Conservation (phyloP, 176 grass and related monocot species). For the Bromus sterilis region DNA sequence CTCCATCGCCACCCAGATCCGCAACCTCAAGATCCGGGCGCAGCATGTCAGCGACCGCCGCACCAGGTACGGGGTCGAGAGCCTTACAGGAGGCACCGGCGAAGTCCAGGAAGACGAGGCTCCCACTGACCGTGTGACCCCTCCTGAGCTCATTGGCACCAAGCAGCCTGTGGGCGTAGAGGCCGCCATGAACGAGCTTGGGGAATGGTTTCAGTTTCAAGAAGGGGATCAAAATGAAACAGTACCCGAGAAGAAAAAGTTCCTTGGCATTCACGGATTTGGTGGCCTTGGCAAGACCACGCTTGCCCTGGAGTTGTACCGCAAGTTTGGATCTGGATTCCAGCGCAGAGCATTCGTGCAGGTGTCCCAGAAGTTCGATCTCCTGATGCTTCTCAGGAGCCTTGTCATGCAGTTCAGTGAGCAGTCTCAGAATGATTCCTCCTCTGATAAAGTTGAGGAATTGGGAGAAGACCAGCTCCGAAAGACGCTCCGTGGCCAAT, state of each 20-base stretch:
- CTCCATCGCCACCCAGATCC: neutral
- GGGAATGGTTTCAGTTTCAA: neutral
- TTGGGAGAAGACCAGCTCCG: neutral
- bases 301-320: neutral
- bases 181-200: neutral
- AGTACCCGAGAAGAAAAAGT: neutral
- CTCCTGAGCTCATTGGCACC: neutral
- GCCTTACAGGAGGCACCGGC: no score
- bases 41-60: neutral
- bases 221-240: neutral
- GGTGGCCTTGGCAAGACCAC: constrained; percentile 31
- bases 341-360: neutral
- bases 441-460: neutral
- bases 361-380: constrained; percentile 21
- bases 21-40: neutral
- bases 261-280: neutral
- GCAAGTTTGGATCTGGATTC: neutral
- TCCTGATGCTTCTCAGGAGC: neutral
- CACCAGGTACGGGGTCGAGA: neutral
- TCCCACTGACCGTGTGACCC: neutral
- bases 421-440: neutral
- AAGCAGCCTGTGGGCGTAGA: constrained; percentile 8
- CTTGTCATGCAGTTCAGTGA: constrained; percentile 6
- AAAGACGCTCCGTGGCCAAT: no score
- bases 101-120: neutral